Percentiles rank a stretch among this genome's conserved stretches.
Conservation (phyloP, 2,329 filamentous ascomycete genomes). For the Cladosporium sphaerospermum region DNA sequence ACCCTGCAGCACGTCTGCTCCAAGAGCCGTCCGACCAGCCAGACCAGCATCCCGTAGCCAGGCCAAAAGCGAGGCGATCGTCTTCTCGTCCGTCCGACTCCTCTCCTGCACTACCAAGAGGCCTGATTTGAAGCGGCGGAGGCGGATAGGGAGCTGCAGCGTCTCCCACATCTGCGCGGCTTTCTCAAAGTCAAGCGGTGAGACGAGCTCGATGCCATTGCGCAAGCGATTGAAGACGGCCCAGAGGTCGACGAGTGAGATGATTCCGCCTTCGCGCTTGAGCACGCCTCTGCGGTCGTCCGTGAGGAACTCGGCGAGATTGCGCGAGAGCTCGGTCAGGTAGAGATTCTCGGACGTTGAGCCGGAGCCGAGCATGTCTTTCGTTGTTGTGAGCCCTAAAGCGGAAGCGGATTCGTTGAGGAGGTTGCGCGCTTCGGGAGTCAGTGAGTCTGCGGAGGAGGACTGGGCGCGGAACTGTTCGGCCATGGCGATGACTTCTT, state of each 20-base stretch:
- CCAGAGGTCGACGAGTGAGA: slow-evolving; percentile 87
- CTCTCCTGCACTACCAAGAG: slow-evolving; percentile 87
- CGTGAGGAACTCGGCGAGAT: slow-evolving; percentile 80
- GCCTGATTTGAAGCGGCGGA: slow-evolving; percentile 85
- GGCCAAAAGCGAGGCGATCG: slow-evolving; percentile 64
- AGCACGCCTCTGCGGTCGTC: slow-evolving; percentile 76
- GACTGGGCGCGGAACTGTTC: slow-evolving; percentile 73
- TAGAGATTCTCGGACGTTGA: slow-evolving; percentile 75
- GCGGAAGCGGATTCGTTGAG: slow-evolving; percentile 77
- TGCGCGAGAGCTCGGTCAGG: slow-evolving; percentile 76
- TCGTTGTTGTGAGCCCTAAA: slow-evolving; percentile 85
- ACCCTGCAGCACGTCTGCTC: slow-evolving; percentile 50
- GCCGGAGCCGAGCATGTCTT: slow-evolving; percentile 80
- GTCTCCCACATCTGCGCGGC: slow-evolving; percentile 84
- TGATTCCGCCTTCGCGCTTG: slow-evolving; percentile 75
- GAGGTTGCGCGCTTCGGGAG: slow-evolving; percentile 65
- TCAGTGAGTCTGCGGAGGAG: slow-evolving; percentile 35
- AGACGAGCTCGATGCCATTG: slow-evolving; percentile 90
- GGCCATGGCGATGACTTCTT: slow-evolving; percentile 88
- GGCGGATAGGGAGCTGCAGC: slow-evolving; percentile 74
- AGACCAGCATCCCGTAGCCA: slow-evolving; percentile 61
- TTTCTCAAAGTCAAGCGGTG: slow-evolving; percentile 84
- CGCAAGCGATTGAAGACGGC: slow-evolving; percentile 89
- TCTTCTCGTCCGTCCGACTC: slow-evolving; percentile 86
- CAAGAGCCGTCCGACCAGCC: slow-evolving; percentile 18